Evolutionary conservation across 352 stramenopile species (phyloP).

Genomic region (Phytophthora pinifolia): DNA sequence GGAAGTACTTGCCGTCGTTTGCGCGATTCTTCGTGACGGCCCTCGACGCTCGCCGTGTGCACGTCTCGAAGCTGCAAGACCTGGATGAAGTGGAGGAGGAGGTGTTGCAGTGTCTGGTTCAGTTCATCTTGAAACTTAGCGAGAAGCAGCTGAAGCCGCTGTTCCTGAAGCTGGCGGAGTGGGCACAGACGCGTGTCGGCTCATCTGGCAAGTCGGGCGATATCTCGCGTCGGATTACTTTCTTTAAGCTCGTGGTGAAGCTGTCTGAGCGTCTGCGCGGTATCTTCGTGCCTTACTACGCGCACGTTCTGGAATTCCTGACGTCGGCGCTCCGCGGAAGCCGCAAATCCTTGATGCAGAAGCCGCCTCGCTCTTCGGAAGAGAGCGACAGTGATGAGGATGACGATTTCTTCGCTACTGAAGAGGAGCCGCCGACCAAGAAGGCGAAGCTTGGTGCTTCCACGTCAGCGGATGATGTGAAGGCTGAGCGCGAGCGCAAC

Average conservation of each 20-base stretch:
- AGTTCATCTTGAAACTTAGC: slow-evolving; percentile 86
- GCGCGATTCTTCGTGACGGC: slow-evolving; percentile 83
- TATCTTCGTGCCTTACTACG: slow-evolving; percentile 90
- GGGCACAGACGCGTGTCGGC: slow-evolving; percentile 51
- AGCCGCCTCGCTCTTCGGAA: slow-evolving; percentile 28
- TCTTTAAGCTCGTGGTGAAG: slow-evolving; percentile 83
- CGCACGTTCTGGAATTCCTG: slow-evolving; percentile 69
- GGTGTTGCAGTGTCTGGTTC: slow-evolving; percentile 69
- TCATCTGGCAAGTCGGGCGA: slow-evolving; percentile 31
- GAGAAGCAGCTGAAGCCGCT: slow-evolving; percentile 91
- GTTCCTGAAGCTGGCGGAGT: slow-evolving; percentile 85
- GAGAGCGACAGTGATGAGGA: slow-evolving; percentile 37
- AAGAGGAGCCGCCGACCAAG: slow-evolving; percentile 57
- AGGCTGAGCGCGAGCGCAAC: slow-evolving; percentile 34
- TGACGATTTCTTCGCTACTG: slow-evolving; percentile 42
- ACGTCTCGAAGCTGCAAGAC: slow-evolving; percentile 51
- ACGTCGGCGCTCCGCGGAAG: slow-evolving; percentile 50
- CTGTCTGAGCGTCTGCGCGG: slow-evolving; percentile 78
- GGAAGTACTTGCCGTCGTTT: slow-evolving; percentile 70
- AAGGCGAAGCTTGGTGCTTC: slow-evolving; percentile 55
- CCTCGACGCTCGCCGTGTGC: slow-evolving; percentile 74
- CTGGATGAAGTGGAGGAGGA: slow-evolving; percentile 77
- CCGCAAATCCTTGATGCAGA: slow-evolving; percentile 48
- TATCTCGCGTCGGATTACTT: slow-evolving; percentile 64
- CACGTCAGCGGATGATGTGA: slow-evolving; percentile 12